phyloP scores from a whole-genome alignment of 352 stramenopile genomes.

The Pythium biforme region DNA sequence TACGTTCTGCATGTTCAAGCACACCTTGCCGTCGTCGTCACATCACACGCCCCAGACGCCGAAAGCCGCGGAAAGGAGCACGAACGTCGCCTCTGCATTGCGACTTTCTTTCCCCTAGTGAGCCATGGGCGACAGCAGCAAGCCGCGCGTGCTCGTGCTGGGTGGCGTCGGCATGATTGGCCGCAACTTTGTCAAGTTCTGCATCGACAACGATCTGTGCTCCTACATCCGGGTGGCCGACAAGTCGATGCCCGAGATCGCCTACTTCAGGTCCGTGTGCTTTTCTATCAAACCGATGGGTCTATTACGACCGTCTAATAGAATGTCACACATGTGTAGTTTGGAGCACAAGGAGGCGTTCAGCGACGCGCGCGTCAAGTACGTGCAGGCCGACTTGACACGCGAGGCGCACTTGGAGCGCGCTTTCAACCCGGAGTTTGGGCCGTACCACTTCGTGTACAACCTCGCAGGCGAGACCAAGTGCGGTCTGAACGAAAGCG shows the following conservation, averaged over 20 bases:
- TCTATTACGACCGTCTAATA: not conserved
- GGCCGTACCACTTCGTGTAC: constrained; percentile 83
- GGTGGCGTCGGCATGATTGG: constrained; percentile 85
- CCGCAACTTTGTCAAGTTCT: constrained; percentile 85
- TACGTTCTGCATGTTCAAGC: not conserved
- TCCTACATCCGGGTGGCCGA: constrained; percentile 76
- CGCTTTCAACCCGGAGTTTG: constrained; percentile 67
- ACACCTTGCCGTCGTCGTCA: constrained; percentile 1
- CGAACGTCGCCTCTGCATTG: too few relatives aligned
- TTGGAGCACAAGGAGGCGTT: constrained; percentile 65
- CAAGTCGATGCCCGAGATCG: constrained; percentile 88
- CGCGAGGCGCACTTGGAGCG: constrained; percentile 76
- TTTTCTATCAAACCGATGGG: too few relatives aligned
- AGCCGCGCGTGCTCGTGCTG: constrained; percentile 81
- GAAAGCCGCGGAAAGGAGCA: too few relatives aligned
- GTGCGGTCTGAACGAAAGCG: constrained; percentile 61
- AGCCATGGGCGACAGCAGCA: constrained; percentile 34
- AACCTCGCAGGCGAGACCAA: constrained; percentile 86
- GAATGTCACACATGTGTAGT: constrained; percentile 13
- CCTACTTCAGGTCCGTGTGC: constrained; percentile 67
- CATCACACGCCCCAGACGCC: not conserved
- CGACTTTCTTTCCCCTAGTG: not conserved
- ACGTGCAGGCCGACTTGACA: constrained; percentile 81
- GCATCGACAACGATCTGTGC: constrained; percentile 65
- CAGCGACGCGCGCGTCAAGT: constrained; percentile 62